These are phyloP conservation scores for Kodamaea hsintzibuensis DNA, from an alignment of 805 yeast genomes.

Conservation along the genomic window DNA sequence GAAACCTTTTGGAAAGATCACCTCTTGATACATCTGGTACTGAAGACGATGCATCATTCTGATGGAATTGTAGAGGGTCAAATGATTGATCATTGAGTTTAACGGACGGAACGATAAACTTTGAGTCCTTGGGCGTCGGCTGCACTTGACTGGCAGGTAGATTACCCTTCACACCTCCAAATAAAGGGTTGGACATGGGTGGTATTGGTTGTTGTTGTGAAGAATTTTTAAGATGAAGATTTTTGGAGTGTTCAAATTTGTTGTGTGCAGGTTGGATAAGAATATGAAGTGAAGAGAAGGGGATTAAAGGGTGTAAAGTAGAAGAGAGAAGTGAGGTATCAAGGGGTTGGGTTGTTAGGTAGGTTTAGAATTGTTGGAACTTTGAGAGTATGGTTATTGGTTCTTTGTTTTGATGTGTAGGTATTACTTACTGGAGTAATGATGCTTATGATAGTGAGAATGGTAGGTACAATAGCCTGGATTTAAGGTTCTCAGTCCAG, in stretches of 20 bases:
- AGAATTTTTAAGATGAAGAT: slow-evolving; percentile 6
- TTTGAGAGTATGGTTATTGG: no score
- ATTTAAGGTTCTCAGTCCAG: no score
- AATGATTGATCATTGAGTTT: slow-evolving; percentile 24
- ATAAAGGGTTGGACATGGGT: slow-evolving; percentile 2
- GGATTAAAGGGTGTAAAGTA: not conserved
- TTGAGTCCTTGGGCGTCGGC: slow-evolving; percentile 14
- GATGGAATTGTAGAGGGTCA: slow-evolving; percentile 24
- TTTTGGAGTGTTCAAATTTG: slow-evolving; percentile 4
- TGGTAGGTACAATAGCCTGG: no score
- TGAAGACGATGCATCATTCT: slow-evolving; percentile 18
- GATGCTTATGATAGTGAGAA: no score
- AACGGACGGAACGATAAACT: slow-evolving; percentile 34
- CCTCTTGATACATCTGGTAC: slow-evolving; percentile 16
- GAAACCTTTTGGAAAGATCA: slow-evolving; percentile 29
- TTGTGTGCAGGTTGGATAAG: not conserved
- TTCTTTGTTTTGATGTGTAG: no score
- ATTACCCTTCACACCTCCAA: slow-evolving; percentile 1
- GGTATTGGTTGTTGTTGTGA: slow-evolving; percentile 3
- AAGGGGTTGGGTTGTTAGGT: not conserved
- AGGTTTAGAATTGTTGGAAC: not conserved
- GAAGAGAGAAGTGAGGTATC: not conserved
- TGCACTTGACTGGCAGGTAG: not conserved
- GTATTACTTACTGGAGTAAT: no score
- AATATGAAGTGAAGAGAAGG: not conserved